Evolutionary conservation across 2,329 filamentous ascomycete genomes (phyloP).

Genomic region (Trichophyton verrucosum): DNA sequence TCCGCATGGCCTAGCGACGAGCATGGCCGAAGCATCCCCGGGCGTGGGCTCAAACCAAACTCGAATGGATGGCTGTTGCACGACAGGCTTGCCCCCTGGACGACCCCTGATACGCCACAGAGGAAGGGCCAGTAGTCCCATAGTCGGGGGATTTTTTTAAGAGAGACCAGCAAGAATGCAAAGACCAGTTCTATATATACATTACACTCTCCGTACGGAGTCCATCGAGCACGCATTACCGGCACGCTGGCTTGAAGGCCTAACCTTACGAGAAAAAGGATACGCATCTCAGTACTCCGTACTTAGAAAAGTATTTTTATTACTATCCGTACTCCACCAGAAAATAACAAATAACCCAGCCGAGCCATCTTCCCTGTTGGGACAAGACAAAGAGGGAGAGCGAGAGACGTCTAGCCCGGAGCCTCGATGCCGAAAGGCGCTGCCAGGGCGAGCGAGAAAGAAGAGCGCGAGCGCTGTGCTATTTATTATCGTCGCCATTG

Average conservation of each 20-base stretch:
- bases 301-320: no score
- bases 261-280: background rate
- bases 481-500: no score
- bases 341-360: background rate
- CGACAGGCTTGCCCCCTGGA: background rate
- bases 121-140: background rate
- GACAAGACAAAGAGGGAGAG: no score
- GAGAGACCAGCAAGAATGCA: background rate
- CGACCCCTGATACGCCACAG: background rate
- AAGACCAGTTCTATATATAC: conserved; percentile 2
- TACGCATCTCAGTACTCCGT: no score
- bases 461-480: no score
- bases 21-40: background rate
- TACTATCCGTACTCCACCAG: background rate
- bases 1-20: background rate
- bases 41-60: background rate
- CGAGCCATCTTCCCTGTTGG: background rate
- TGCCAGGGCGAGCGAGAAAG: background rate
- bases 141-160: background rate
- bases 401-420: background rate
- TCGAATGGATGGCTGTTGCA: background rate
- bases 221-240: background rate
- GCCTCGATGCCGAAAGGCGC: background rate
- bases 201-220: background rate
- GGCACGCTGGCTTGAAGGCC: background rate